Percentiles rank a stretch among this genome's conserved stretches.
These are phyloP conservation scores for Salix arbutifolia DNA, from an alignment of 345 rosid genomes.

Conservation along the genomic window DNA sequence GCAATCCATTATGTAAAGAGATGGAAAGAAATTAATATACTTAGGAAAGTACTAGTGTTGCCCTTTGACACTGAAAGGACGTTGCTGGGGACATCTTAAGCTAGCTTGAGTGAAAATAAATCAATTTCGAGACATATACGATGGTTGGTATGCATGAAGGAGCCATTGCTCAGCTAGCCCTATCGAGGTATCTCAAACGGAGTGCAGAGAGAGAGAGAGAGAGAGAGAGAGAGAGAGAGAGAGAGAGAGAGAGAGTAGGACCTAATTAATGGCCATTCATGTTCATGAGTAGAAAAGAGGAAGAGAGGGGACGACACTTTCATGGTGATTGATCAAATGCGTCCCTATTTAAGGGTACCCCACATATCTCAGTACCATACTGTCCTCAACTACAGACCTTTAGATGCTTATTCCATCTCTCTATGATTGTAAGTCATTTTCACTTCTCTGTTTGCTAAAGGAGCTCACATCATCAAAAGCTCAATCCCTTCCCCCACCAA, in stretches of 20 bases:
- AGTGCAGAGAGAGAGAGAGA: not conserved
- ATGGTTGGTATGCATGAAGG: conserved; percentile 59
- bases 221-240: too few species aligned
- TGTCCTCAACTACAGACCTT: conserved; percentile 39
- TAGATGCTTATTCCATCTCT: conserved; percentile 53
- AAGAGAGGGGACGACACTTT: conserved; percentile 16
- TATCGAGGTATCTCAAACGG: conserved; percentile 20
- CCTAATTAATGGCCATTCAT: too few species aligned
- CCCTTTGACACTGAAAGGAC: conserved; percentile 53
- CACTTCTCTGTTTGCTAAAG: conserved; percentile 42
- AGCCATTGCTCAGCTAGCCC: conserved; percentile 38
- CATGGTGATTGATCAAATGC: conserved; percentile 29
- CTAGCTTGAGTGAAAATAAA: conserved; percentile 12
- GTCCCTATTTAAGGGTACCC: conserved; percentile 30
- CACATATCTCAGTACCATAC: conserved; percentile 44
- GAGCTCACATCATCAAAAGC: conserved; percentile 39
- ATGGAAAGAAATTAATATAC: conserved; percentile 20
- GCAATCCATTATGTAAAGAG: conserved; percentile 86
- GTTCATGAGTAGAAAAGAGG: not conserved
- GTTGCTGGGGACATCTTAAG: conserved; percentile 45
- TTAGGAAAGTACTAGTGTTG: conserved; percentile 26
- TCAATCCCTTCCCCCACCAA: conserved; percentile 9
- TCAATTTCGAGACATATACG: conserved; percentile 33
- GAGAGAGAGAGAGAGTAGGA: too few species aligned
- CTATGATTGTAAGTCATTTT: conserved; percentile 49